These are phyloP conservation scores for Nannizzia gypsea DNA, from an alignment of 2,329 filamentous ascomycete genomes.

Conservation along the genomic window DNA sequence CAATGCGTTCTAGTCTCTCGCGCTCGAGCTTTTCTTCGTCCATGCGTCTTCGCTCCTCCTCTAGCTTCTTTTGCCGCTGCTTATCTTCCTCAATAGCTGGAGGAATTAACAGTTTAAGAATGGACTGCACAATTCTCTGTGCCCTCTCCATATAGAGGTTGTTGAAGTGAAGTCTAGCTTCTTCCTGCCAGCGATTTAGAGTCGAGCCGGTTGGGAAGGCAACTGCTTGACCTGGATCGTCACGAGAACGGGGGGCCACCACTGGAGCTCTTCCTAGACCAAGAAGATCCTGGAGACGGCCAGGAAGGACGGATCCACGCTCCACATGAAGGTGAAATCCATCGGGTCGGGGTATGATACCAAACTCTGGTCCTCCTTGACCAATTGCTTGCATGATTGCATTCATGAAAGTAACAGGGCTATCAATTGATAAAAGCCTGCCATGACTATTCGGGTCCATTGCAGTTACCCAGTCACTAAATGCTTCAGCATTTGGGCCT, in stretches of 20 bases:
- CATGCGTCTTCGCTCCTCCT: constrained; percentile 45
- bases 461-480: constrained; percentile 43
- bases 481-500: constrained; percentile 29
- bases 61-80: constrained; percentile 49
- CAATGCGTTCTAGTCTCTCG: constrained; percentile 51
- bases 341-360: constrained; percentile 34
- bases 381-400: constrained; percentile 46
- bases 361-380: constrained; percentile 33
- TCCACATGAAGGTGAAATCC: constrained; percentile 46
- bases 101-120: constrained; percentile 66
- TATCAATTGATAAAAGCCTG: constrained; percentile 36
- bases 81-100: constrained; percentile 73
- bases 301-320: constrained; percentile 39
- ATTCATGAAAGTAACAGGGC: constrained; percentile 46
- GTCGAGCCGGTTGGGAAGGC: constrained; percentile 64
- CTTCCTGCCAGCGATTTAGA: constrained; percentile 71
- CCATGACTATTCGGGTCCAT: constrained; percentile 38
- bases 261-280: constrained; percentile 22
- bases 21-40: constrained; percentile 52
- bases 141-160: constrained; percentile 55
- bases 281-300: constrained; percentile 42
- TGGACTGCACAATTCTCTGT: constrained; percentile 52
- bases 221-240: constrained; percentile 55
- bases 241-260: constrained; percentile 26
- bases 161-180: constrained; percentile 77